phyloP scores from a whole-genome alignment of 2,329 filamentous ascomycete species.

The Colletotrichum higginsianum region DNA sequence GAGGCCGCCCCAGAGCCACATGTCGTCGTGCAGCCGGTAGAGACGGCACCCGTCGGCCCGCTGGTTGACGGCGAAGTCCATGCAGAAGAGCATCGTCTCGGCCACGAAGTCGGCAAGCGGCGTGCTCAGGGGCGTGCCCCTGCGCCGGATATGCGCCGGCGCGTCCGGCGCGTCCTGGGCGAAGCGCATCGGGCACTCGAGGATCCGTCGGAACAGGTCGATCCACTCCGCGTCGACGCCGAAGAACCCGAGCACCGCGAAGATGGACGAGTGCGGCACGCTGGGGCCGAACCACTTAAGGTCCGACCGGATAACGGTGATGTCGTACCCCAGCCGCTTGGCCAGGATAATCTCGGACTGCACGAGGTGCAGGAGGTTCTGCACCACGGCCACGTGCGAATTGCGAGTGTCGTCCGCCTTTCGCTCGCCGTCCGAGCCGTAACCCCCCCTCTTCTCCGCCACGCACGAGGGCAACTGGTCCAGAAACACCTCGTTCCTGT shows the following conservation, averaged over 20 bases:
- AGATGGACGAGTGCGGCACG: slow-evolving; percentile 69
- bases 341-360: slow-evolving; percentile 69
- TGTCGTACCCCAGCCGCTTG: slow-evolving; percentile 61
- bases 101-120: slow-evolving; percentile 69
- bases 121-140: slow-evolving; percentile 71
- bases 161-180: slow-evolving; percentile 62
- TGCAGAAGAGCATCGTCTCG: slow-evolving; percentile 72
- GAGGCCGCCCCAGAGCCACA: slow-evolving; percentile 74
- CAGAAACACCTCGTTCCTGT: slow-evolving; percentile 64
- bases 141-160: slow-evolving; percentile 58
- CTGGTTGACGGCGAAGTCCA: slow-evolving; percentile 74
- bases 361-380: slow-evolving; percentile 69
- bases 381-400: slow-evolving; percentile 64
- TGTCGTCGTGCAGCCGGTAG: slow-evolving; percentile 74
- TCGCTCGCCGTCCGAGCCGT: slow-evolving; percentile 53
- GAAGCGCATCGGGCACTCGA: slow-evolving; percentile 68
- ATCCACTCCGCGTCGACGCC: slow-evolving; percentile 66
- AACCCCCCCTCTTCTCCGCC: slow-evolving; percentile 54
- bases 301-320: slow-evolving; percentile 70
- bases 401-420: slow-evolving; percentile 52
- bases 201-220: slow-evolving; percentile 67
- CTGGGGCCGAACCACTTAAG: slow-evolving; percentile 72
- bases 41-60: slow-evolving; percentile 65
- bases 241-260: slow-evolving; percentile 68
- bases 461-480: slow-evolving; percentile 64